Base-by-base conservation (phyloP, 2,329 filamentous ascomycete genomes). In the Zymoseptoria passerinii region DNA sequence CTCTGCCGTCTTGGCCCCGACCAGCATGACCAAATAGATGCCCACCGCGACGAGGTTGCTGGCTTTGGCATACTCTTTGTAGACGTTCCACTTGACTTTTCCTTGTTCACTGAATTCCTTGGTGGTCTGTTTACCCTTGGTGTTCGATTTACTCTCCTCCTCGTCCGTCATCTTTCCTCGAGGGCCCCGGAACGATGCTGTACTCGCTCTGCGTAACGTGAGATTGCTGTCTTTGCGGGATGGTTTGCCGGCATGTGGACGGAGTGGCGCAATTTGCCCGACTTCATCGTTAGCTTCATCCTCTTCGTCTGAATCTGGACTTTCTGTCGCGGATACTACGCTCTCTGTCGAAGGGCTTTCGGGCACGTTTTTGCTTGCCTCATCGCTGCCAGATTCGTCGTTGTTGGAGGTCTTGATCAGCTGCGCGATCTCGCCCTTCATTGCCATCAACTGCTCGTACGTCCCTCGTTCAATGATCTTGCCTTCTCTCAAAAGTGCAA, bases 51-150 rank as follows among this genome's bases (percentile, higher is more conserved):
- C 78, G 16, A 96, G 75, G 72, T 97, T 96, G 78, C 90, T 96
- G 59, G 90, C 90, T 76, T 90, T 96, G 58, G 94, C 95, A 69
- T 99, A 99, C 75, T 96, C 92, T 18, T 80, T 79, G 71, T 99
- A 99, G 28, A 99, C 92, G 64, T 86, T 83, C 92, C 94, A 97
- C 74, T 96, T 97, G 66, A 99, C 94, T 73, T 97, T 96, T 69
- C 94, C 94, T 76, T 99, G 91, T 73, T 99, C 91, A 1, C 84
- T 82, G 65, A 88, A 87, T 73, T 99, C 94, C 75, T 96, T 95
- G 58, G 80, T 81, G 20, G 19, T 64, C 74, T 96, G 92, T 70
- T 86, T 90, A 50, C 88, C 91, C 76, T 90, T 92, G 68, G 87
- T 50, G 9, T 62, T 64, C 48, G 64, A 65, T 56, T 71, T 71